These are phyloP conservation scores for Pseudogymnoascus sp. DNA, from an alignment of 2,329 filamentous ascomycete species.

Conservation along the genomic window DNA sequence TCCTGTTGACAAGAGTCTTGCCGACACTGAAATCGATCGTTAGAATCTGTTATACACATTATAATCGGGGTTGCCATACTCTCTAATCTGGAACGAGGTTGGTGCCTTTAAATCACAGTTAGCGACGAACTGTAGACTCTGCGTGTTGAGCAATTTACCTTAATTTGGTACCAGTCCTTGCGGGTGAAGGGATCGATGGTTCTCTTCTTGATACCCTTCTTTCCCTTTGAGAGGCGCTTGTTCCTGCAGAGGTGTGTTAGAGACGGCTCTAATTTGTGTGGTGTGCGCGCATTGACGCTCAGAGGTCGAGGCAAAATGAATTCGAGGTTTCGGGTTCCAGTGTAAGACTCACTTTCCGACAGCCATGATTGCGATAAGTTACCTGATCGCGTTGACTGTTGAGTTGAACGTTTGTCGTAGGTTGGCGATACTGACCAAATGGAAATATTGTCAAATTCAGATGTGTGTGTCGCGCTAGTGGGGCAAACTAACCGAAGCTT, in stretches of 20 bases:
- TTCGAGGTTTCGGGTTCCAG: constrained; percentile 11
- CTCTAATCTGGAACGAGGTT: constrained; percentile 89
- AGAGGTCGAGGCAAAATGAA: constrained; percentile 15
- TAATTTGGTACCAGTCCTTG: constrained; percentile 99
- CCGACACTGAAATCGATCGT: constrained; percentile 66
- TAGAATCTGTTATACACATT: constrained; percentile 17
- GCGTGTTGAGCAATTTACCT: constrained; percentile 47
- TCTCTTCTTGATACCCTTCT: constrained; percentile 99
- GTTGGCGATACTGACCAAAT: constrained; percentile 10
- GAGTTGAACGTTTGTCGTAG: constrained; percentile 16
- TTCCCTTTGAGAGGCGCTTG: constrained; percentile 99
- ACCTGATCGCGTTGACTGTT: constrained; percentile 24
- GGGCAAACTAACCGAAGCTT: constrained; percentile 10
- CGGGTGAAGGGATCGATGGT: constrained; percentile 93
- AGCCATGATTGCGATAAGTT: constrained; percentile 64
- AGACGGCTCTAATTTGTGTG: constrained; percentile 14
- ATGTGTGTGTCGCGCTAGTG: constrained; percentile 10
- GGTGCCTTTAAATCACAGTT: constrained; percentile 57
- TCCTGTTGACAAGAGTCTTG: constrained; percentile 99
- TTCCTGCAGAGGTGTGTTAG: constrained; percentile 55
- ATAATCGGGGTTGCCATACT: constrained; percentile 50
- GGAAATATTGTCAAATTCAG: constrained; percentile 11
- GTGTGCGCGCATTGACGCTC: constrained; percentile 1
- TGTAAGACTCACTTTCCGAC: constrained; percentile 62
- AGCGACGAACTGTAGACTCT: constrained; percentile 17